Base-by-base conservation (phyloP, 345 rosid species). In the Clausena lansium region DNA sequence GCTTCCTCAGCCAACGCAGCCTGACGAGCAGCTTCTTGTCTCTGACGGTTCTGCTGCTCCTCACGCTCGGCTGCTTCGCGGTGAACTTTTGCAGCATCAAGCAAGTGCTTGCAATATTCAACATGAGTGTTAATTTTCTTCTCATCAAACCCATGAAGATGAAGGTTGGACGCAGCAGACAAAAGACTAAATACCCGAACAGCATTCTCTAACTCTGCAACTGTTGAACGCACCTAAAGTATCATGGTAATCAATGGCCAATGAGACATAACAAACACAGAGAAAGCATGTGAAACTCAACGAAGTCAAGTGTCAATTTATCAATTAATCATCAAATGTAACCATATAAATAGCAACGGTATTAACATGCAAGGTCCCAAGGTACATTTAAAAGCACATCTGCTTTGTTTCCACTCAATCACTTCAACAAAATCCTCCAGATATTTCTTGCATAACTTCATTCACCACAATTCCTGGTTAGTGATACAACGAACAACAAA, bases 111-210 rank as follows among this genome's bases (percentile, higher is more conserved):
- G 87, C 98, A 96, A 85, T 96, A 96, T 79, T 90, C 98, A 65
- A 92, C 98, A 82, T 94, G 99, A 55, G 99, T 96, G 76, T 91
- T 92, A 80, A 96, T 96, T 86, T 96, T 96, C 89, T 96, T 96
- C 85, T 90, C 87, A 84, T 94, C 99, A 86, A 96, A 94, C 77
- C 97, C 98, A 85, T 94, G 98, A 81, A 91, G 88, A 68, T 94
- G 93, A 71, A 90, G 97, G 87, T 89, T 93, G 76, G 99, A 92
- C 74, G 97, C 93, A 79, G 97, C 98, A 79, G 95, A 91, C 81
- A 96, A 74, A 75, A 88, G 97, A 84, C 92, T 89, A 82, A 96
- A 94, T 71, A 94, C 76, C 32, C 95, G 94, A 61, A 96, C 98
- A 81, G 97, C 98, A 86, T 96, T 96, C 85, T 94, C 94, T 63